Evolutionary conservation across 225 moss, liverwort and hornwort genomes (phyloP).

Genomic region (Pseudoscleropodium purum): DNA sequence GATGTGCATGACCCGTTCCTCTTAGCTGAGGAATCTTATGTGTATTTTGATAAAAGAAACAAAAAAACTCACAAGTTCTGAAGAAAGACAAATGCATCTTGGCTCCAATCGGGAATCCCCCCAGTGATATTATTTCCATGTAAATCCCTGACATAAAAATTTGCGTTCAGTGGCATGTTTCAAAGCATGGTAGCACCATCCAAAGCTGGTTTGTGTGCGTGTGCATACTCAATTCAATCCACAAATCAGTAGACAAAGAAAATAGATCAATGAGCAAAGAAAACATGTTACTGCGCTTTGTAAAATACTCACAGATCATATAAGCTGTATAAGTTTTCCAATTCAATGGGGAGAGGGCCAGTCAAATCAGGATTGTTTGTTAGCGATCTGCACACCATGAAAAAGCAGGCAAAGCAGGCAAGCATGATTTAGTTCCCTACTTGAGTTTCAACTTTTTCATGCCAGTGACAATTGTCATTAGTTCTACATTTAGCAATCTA

Average conservation of each 20-base stretch:
- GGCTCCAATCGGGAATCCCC: neutral
- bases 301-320: neutral
- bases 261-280: neutral
- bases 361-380: neutral
- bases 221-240: neutral
- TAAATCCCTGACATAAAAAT: neutral
- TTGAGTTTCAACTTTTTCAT: neutral
- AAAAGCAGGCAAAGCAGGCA: neutral
- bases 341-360: neutral
- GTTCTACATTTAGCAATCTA: neutral
- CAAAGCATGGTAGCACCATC: neutral
- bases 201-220: neutral
- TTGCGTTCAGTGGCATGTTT: neutral
- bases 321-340: neutral
- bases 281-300: neutral
- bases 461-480: neutral
- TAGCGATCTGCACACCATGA: neutral
- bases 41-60: neutral
- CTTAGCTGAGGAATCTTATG: neutral
- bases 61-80: neutral
- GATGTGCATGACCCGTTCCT: neutral
- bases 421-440: neutral
- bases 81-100: neutral
- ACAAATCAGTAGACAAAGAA: neutral
- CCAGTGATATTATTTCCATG: slow-evolving; percentile 6